These are phyloP conservation scores for Pseudozyma hubeiensis DNA, from an alignment of 1,284 basidiomycete genomes.

Conservation along the genomic window DNA sequence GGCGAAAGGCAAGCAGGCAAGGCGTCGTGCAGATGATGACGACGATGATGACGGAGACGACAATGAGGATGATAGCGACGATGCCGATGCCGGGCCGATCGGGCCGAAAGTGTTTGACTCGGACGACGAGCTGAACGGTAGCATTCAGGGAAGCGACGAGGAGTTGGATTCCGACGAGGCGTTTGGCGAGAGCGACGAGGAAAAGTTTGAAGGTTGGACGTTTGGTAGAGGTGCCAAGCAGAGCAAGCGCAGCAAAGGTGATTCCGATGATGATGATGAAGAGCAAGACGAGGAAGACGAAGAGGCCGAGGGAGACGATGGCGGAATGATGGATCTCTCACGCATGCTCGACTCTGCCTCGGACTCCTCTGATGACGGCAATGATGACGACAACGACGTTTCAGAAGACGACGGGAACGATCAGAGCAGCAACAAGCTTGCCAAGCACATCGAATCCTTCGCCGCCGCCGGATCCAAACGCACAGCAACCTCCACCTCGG, in stretches of 20 bases:
- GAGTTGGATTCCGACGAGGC: slow-evolving; percentile 68
- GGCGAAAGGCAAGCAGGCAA: slow-evolving; percentile 32
- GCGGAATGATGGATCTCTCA: slow-evolving; percentile 61
- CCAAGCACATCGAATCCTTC: slow-evolving; percentile 40
- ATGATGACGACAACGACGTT: slow-evolving; percentile 23
- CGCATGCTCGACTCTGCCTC: slow-evolving; percentile 60
- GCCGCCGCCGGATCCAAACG: slow-evolving; percentile 44
- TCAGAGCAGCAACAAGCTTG: slow-evolving; percentile 39
- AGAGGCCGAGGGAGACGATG: slow-evolving; percentile 55
- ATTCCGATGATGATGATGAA: slow-evolving; percentile 18
- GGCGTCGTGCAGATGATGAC: slow-evolving; percentile 7
- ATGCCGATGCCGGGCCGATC: slow-evolving; percentile 23
- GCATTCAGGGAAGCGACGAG: slow-evolving; percentile 60
- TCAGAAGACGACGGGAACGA: slow-evolving; percentile 42
- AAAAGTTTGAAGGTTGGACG: slow-evolving; percentile 53
- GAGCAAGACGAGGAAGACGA: slow-evolving; percentile 30
- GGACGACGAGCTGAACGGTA: slow-evolving; percentile 51
- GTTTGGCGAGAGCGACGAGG: slow-evolving; percentile 65
- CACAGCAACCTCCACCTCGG: slow-evolving; percentile 8
- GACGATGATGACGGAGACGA: slow-evolving; percentile 29
- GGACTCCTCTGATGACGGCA: slow-evolving; percentile 36
- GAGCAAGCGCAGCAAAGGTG: slow-evolving; percentile 6
- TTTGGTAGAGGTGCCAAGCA: slow-evolving; percentile 31
- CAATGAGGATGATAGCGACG: slow-evolving; percentile 9
- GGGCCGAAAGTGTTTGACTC: slow-evolving; percentile 58